Conservation (phyloP, 1,139 yeast genomes). For the Taphrina populina region DNA sequence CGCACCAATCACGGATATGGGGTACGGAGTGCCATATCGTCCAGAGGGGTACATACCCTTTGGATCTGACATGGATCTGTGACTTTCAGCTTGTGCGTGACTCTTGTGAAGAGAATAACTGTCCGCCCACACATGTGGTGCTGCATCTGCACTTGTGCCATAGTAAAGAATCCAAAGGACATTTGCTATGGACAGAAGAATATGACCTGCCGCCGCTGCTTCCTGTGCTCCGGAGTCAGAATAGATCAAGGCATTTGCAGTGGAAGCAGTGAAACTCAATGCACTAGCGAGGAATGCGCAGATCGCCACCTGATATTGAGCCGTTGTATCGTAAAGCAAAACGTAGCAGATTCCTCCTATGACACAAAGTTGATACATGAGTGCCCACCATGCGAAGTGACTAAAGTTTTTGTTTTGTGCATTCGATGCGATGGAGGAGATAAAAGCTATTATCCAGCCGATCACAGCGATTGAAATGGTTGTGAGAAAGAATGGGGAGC, state of each 20-base stretch:
- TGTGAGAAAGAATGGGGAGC: slow-evolving; percentile 28
- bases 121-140: slow-evolving; percentile 80
- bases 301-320: slow-evolving; percentile 7
- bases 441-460: slow-evolving; percentile 80
- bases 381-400: slow-evolving; percentile 94
- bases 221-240: slow-evolving; percentile 61
- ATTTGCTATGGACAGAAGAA: slow-evolving; percentile 75
- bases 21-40: slow-evolving; percentile 32
- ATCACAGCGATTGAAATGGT: slow-evolving; percentile 38
- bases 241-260: slow-evolving; percentile 78
- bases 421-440: slow-evolving; percentile 69
- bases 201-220: slow-evolving; percentile 92
- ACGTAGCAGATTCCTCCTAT: slow-evolving; percentile 51
- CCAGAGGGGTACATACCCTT: slow-evolving; percentile 21
- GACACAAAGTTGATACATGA: slow-evolving; percentile 73
- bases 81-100: slow-evolving; percentile 12
- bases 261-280: slow-evolving; percentile 48
- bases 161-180: slow-evolving; percentile 78
- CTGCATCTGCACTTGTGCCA: slow-evolving; percentile 55
- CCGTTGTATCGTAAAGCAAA: slow-evolving; percentile 1
- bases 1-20: slow-evolving; percentile 18
- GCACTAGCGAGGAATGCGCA: slow-evolving; percentile 27
- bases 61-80: slow-evolving; percentile 23
- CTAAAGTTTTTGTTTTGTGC: slow-evolving; percentile 54
- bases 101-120: slow-evolving; percentile 45